Base-by-base conservation (phyloP, 148 eudicot species). In the Fagopyrum homotropicum region DNA sequence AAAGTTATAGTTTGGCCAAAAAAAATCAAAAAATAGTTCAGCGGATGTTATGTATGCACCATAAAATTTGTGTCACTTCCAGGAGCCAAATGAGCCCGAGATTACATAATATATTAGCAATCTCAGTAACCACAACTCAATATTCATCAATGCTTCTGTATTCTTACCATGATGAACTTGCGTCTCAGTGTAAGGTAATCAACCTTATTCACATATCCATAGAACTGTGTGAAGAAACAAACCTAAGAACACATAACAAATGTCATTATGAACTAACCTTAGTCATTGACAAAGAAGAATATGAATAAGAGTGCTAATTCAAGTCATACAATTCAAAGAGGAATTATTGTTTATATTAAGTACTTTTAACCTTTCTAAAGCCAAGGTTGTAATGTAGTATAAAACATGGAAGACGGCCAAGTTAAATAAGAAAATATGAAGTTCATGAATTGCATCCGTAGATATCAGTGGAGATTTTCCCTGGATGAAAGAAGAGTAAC, bases 181-280 rank as follows among this genome's bases (percentile, higher is more conserved):
- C 83, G 90, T 10, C 92, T 75, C 59, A 89, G 56, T 26, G 92
- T 89, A 76, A 86, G 73, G 83, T 89, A 89, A 81, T 89, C 92
- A 47, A 89, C 90, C 78, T 83, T 85, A 5, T 90, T 83, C 10
- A 89, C 90, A 0, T 90, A 85, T 66, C 87, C 78, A 0, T 83
- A 79, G 73, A 89, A 89, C 77, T 89, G 92, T 75, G 88, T 86
- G 80, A 89, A 86, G 80, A 89, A 89, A 61, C 88, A 86, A 50
- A 86, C 84, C 92, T 86, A 16, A 48, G n/a, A 26, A 50, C 9
- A 29, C 66, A 29, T 1, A 9, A 29, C 68, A 35, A 61, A 26
- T 9, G 5, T 49, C 43, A 72, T 19, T 19, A 45, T 9, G 1
- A 49, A 30, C 10, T 17, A 22, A 72, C 9, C n/a, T 72, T 72